Conservation (phyloP, 805 yeast species). For the Citeromyces matritensis region DNA sequence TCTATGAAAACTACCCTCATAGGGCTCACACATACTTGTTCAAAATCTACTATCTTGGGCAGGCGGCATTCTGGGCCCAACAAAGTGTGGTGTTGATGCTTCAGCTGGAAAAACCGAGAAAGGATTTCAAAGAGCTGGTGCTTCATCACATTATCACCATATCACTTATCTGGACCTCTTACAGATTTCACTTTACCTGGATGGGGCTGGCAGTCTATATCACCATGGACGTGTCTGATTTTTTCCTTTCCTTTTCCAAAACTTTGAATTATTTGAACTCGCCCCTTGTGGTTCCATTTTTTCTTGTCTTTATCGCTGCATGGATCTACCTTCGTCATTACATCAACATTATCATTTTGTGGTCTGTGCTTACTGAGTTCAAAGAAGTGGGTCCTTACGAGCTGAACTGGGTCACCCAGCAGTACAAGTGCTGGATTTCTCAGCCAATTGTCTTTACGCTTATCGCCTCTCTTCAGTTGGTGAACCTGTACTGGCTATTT, state of each 20-base stretch:
- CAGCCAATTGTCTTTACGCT: conserved; percentile 78
- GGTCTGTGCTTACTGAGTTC: conserved; percentile 80
- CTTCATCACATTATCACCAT: conserved; percentile 90
- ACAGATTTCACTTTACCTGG: conserved; percentile 91
- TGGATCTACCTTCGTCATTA: conserved; percentile 92
- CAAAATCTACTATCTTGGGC: conserved; percentile 76
- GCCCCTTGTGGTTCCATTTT: conserved; percentile 44
- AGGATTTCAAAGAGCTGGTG: conserved; percentile 81
- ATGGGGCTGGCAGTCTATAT: conserved; percentile 85
- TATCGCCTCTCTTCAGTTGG: conserved; percentile 67
- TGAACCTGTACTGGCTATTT: conserved; percentile 80
- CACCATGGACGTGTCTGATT: conserved; percentile 94
- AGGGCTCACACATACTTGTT: conserved; percentile 49
- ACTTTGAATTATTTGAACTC: conserved; percentile 78
- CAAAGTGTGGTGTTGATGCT: conserved; percentile 73
- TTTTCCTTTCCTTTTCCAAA: conserved; percentile 73
- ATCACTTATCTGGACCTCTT: conserved; percentile 72
- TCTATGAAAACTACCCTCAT: conserved; percentile 79
- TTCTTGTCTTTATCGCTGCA: conserved; percentile 44
- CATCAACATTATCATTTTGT: conserved; percentile 64
- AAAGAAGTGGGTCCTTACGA: conserved; percentile 70
- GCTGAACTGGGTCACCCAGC: conserved; percentile 78
- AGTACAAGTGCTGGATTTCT: conserved; percentile 93
- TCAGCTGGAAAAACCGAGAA: conserved; percentile 89
- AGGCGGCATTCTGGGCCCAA: conserved; percentile 97